Evolutionary conservation across 2,329 filamentous ascomycete genomes (phyloP).

Genomic region (Cercospora sojina): DNA sequence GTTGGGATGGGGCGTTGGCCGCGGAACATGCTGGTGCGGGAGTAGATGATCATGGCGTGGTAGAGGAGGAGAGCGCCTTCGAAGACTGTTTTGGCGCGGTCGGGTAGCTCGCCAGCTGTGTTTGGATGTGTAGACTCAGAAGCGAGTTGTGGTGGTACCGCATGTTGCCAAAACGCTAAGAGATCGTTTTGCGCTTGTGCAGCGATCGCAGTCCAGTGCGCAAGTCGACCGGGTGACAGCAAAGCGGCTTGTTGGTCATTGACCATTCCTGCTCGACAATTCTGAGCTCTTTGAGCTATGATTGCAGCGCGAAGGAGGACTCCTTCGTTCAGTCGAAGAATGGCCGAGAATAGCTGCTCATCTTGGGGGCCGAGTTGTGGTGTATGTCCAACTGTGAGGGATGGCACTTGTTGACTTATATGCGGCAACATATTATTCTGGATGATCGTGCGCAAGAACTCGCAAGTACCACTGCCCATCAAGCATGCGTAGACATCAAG

Average conservation of each 20-base stretch:
- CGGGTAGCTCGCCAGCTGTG: constrained; percentile 34
- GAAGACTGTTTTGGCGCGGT: constrained; percentile 35
- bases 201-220: constrained; percentile 31
- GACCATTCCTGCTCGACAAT: constrained; percentile 41
- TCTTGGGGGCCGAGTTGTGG: constrained; percentile 29
- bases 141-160: constrained; percentile 32
- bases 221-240: constrained; percentile 25
- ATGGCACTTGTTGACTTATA: constrained; percentile 32
- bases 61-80: constrained; percentile 51
- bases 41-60: constrained; percentile 51
- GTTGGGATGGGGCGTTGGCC: constrained; percentile 46
- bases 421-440: constrained; percentile 51
- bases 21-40: constrained; percentile 55
- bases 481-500: constrained; percentile 58
- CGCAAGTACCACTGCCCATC: constrained; percentile 52
- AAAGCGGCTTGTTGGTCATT: constrained; percentile 2
- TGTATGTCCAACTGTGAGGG: background rate
- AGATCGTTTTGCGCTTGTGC: constrained; percentile 34
- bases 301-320: constrained; percentile 48
- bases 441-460: constrained; percentile 51
- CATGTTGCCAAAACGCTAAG: constrained; percentile 31
- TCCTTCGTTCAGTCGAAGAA: constrained; percentile 49
- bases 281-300: constrained; percentile 46
- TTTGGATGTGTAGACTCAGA: constrained; percentile 24
- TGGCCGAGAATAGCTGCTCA: constrained; percentile 33